phyloP scores from a whole-genome alignment of 805 yeast genomes.

The Tetrapisispora pingtungensis region DNA sequence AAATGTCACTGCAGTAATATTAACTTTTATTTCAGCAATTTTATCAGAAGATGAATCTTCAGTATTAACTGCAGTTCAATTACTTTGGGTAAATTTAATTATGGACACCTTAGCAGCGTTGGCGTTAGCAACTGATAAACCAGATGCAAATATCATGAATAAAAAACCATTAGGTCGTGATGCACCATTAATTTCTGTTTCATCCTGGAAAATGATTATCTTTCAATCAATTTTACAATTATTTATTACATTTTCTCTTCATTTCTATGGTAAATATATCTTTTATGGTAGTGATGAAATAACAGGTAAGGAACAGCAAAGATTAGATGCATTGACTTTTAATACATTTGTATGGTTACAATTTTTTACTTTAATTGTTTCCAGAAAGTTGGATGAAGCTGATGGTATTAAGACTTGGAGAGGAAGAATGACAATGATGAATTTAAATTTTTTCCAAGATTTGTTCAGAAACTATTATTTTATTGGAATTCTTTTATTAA shows the following conservation, averaged over 20 bases:
- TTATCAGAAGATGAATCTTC: slow-evolving; percentile 69
- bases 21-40: slow-evolving; percentile 91
- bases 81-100: slow-evolving; percentile 93
- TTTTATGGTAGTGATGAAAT: slow-evolving; percentile 34
- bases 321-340: slow-evolving; percentile 78
- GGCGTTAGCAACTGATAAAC: slow-evolving; percentile 96
- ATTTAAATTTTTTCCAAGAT: slow-evolving; percentile 76
- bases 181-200: slow-evolving; percentile 68
- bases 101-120: slow-evolving; percentile 98
- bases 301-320: slow-evolving; percentile 39
- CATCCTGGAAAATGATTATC: slow-evolving; percentile 98
- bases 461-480: slow-evolving; percentile 78
- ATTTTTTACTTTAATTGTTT: slow-evolving; percentile 83
- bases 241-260: slow-evolving; percentile 64
- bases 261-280: slow-evolving; percentile 62
- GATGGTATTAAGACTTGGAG: slow-evolving; percentile 51
- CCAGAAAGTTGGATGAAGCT: slow-evolving; percentile 84
- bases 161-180: slow-evolving; percentile 77
- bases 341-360: slow-evolving; percentile 97
- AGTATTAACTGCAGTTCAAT: slow-evolving; percentile 93
- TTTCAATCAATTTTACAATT: slow-evolving; percentile 80
- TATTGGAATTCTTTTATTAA: slow-evolving; percentile 56
- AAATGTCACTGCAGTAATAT: slow-evolving; percentile 88
- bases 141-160: slow-evolving; percentile 69
- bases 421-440: slow-evolving; percentile 50